phyloP scores from a whole-genome alignment of 2,329 filamentous ascomycete species.

The Emergomyces africanus region DNA sequence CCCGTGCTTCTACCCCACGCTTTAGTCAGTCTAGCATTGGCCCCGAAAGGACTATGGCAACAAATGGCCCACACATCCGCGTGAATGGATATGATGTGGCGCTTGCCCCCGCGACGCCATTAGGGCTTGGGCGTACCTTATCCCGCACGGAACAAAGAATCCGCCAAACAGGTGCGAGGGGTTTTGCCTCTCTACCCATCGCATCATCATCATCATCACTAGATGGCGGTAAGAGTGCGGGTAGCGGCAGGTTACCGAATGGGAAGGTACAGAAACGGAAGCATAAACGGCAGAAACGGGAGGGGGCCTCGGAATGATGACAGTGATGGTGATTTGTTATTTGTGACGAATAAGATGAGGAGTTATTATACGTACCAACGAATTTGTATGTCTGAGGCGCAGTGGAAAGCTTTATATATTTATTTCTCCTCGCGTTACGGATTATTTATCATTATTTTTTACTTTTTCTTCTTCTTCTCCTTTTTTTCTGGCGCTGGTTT shows the following conservation, averaged over 20 bases:
- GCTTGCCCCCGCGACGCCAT: constrained; percentile 25
- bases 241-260: neutral
- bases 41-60: constrained; percentile 10
- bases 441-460: neutral
- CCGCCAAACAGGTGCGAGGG: constrained; percentile 29
- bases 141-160: constrained; percentile 34
- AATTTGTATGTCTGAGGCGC: neutral
- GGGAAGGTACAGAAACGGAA: neutral
- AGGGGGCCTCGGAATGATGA: neutral
- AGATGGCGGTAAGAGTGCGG: neutral
- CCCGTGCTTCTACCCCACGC: constrained; percentile 3
- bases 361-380: neutral
- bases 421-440: neutral
- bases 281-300: constrained; percentile 1
- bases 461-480: neutral
- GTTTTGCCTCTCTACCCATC: constrained; percentile 24
- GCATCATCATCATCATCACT: neutral
- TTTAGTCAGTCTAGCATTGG: constrained; percentile 1
- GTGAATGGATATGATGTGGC: constrained; percentile 30
- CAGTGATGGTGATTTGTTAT: neutral
- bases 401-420: neutral
- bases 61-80: constrained; percentile 9
- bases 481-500: neutral
- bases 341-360: neutral
- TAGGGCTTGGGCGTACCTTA: constrained; percentile 27